These are phyloP conservation scores for Tricholoma flavovirens DNA, from an alignment of 768 basidiomycete species.

Conservation along the genomic window DNA sequence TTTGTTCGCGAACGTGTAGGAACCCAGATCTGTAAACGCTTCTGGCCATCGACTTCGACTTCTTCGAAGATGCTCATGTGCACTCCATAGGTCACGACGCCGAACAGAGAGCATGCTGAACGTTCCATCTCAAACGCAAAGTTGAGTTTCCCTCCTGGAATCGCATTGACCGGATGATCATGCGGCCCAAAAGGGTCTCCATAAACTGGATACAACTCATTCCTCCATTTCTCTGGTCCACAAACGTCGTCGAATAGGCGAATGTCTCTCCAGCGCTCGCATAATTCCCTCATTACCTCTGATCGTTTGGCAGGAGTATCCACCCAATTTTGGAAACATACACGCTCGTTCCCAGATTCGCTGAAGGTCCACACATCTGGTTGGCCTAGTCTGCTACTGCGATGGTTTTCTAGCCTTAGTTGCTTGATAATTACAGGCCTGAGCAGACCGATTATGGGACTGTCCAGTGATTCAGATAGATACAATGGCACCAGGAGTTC, in stretches of 20 bases:
- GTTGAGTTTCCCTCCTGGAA: slow-evolving; percentile 37
- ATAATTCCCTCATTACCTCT: slow-evolving; percentile 55
- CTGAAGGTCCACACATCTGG: slow-evolving; percentile 38
- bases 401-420: slow-evolving; percentile 45
- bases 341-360: slow-evolving; percentile 21
- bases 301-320: slow-evolving; percentile 57
- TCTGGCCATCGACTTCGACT: slow-evolving; percentile 25
- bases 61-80: slow-evolving; percentile 78
- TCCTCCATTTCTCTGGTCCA: slow-evolving; percentile 76
- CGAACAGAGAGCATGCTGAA: slow-evolving; percentile 83
- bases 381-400: slow-evolving; percentile 19
- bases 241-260: slow-evolving; percentile 59
- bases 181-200: slow-evolving; percentile 59
- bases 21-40: slow-evolving; percentile 69
- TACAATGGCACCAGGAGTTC: slow-evolving; percentile 53
- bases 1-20: slow-evolving; percentile 84
- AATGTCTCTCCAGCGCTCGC: slow-evolving; percentile 69
- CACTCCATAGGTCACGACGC: slow-evolving; percentile 86
- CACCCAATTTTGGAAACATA: slow-evolving; percentile 48
- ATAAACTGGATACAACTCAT: slow-evolving; percentile 79
- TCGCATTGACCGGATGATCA: slow-evolving; percentile 37
- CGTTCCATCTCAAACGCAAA: slow-evolving; percentile 88
- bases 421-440: slow-evolving; percentile 50
- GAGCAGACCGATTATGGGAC: slow-evolving; percentile 58
- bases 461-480: slow-evolving; percentile 42